phyloP scores from a whole-genome alignment of 2,329 filamentous ascomycete species.

The Pseudogymnoascus sp. region DNA sequence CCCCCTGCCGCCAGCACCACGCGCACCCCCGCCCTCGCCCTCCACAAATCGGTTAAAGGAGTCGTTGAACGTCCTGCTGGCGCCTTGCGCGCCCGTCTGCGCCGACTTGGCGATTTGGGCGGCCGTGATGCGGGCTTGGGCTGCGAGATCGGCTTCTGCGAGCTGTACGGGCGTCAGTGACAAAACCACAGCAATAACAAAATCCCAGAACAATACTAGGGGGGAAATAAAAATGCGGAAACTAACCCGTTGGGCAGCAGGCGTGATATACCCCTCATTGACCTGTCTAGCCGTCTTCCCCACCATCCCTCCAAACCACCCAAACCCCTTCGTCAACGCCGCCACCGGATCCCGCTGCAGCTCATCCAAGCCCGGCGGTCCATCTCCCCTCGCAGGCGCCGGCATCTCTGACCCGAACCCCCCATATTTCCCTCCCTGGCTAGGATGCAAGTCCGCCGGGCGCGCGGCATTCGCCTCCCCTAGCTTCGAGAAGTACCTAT shows the following conservation, averaged over 20 bases:
- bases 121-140: constrained; percentile 52
- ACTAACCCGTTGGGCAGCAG: constrained; percentile 76
- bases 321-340: constrained; percentile 83
- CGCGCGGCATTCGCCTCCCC: constrained; percentile 75
- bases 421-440: constrained; percentile 82
- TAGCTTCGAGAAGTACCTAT: constrained; percentile 81
- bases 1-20: constrained; percentile 30
- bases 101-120: constrained; percentile 59
- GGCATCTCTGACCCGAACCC: constrained; percentile 79
- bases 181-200: not conserved
- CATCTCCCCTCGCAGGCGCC: constrained; percentile 37
- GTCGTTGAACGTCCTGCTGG: constrained; percentile 67
- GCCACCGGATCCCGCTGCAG: constrained; percentile 85
- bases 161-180: constrained; percentile 44
- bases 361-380: constrained; percentile 67
- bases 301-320: constrained; percentile 85
- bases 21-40: constrained; percentile 37
- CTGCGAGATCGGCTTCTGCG: constrained; percentile 69
- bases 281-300: constrained; percentile 85
- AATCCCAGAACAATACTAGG: not conserved
- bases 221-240: not conserved
- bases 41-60: constrained; percentile 84
- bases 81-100: constrained; percentile 61
- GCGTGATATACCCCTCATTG: constrained; percentile 86
- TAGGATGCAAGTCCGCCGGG: constrained; percentile 67